These are phyloP conservation scores for Metschnikowia koreensis DNA, from an alignment of 805 yeast genomes.

Conservation along the genomic window DNA sequence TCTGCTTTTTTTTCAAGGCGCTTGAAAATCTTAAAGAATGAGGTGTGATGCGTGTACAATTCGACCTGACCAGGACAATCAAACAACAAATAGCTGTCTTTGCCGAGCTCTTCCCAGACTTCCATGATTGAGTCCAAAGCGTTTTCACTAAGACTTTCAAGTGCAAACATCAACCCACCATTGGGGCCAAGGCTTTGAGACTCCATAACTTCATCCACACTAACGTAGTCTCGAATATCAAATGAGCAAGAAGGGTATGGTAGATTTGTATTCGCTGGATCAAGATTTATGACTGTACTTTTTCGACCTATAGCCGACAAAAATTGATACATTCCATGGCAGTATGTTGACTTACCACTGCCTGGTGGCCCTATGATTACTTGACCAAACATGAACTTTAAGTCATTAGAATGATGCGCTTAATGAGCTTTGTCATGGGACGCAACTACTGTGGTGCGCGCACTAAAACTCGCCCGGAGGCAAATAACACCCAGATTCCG, in stretches of 20 bases:
- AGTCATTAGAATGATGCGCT: not conserved
- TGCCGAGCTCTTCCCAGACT: slow-evolving; percentile 18
- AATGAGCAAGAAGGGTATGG: slow-evolving; percentile 67
- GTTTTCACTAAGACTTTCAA: slow-evolving; percentile 57
- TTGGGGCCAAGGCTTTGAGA: slow-evolving; percentile 75
- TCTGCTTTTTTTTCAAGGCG: slow-evolving; percentile 54
- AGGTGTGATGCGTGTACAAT: slow-evolving; percentile 83
- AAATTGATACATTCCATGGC: slow-evolving; percentile 90
- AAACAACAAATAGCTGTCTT: slow-evolving; percentile 63
- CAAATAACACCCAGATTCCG: not conserved
- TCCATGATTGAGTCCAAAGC: slow-evolving; percentile 51
- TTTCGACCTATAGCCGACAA: slow-evolving; percentile 91
- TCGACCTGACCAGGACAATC: slow-evolving; percentile 98
- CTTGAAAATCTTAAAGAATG: slow-evolving; percentile 67
- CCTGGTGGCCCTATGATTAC: slow-evolving; percentile 98
- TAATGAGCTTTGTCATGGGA: not conserved
- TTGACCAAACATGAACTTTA: slow-evolving; percentile 63
- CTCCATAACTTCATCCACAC: slow-evolving; percentile 76
- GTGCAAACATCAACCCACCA: slow-evolving; percentile 88
- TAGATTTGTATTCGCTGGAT: slow-evolving; percentile 80
- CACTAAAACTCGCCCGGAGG: slow-evolving; percentile 8
- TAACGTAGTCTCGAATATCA: slow-evolving; percentile 75
- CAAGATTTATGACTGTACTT: slow-evolving; percentile 80
- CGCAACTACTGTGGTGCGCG: slow-evolving; percentile 10
- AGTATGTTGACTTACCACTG: slow-evolving; percentile 92